phyloP scores from a whole-genome alignment of 2,329 filamentous ascomycete genomes.

The Epichloe glyceriae region DNA sequence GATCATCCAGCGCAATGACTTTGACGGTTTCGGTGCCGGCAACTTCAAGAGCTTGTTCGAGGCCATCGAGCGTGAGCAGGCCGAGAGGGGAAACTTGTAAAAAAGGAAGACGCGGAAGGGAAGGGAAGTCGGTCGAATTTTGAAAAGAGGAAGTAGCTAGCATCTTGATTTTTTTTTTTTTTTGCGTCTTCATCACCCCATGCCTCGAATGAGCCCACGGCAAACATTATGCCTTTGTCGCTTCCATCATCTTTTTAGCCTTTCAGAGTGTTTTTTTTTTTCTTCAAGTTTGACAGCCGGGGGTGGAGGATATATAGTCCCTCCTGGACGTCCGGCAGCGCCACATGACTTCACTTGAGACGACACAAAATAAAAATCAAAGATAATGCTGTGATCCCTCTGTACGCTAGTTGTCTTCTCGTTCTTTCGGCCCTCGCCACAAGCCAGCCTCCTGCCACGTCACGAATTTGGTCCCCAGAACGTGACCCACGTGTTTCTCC shows the following conservation, averaged over 20 bases:
- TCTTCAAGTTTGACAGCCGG: no score
- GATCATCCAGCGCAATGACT: constrained; percentile 86
- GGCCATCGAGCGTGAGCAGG: constrained; percentile 90
- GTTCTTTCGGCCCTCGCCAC: no score
- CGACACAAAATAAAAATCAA: neutral
- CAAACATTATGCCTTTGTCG: neutral
- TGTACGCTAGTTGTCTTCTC: no score
- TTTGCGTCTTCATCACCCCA: constrained; percentile 1
- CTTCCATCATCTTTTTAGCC: neutral
- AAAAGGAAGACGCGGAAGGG: neutral
- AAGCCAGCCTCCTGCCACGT: neutral
- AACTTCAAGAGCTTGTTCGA: constrained; percentile 95
- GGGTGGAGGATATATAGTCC: no score
- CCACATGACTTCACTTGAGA: neutral
- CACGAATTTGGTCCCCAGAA: neutral
- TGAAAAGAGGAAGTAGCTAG: neutral
- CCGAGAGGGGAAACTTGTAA: constrained; percentile 67
- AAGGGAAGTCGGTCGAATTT: no score
- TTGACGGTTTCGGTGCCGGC: constrained; percentile 83
- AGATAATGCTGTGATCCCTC: no score
- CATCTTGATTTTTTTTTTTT: neutral
- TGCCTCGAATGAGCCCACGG: constrained; percentile 3
- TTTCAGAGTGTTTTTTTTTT: no score
- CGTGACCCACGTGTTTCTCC: neutral
- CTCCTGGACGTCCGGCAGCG: no score